Evolutionary conservation across 108 stramenopile genomes (phyloP).

Genomic region (Skeletonema grethae): DNA sequence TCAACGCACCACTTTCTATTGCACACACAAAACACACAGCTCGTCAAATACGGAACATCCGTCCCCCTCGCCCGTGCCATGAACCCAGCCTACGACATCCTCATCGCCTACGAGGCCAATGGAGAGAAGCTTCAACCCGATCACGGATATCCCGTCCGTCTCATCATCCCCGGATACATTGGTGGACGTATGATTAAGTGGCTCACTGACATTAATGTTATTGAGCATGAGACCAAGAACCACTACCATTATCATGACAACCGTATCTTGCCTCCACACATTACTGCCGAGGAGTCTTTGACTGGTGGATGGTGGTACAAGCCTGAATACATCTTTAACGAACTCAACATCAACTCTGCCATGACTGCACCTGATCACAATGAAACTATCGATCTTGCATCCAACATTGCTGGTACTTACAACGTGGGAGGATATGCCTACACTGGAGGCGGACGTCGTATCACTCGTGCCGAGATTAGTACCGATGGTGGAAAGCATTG

Average conservation of each 20-base stretch:
- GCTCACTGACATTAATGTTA: constrained; percentile 91
- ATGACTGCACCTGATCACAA: constrained; percentile 91
- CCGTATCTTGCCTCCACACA: constrained; percentile 93
- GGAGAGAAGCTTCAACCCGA: constrained; percentile 93
- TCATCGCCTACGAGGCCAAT: constrained; percentile 94
- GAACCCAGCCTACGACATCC: constrained; percentile 94
- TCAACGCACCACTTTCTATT: not conserved
- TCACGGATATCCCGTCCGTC: constrained; percentile 96
- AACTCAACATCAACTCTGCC: constrained; percentile 98
- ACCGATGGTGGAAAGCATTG: constrained; percentile 88
- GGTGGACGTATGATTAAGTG: constrained; percentile 99
- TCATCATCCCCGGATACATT: constrained; percentile 98
- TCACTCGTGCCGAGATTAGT: constrained; percentile 92
- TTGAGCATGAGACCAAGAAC: constrained; percentile 89
- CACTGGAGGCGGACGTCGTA: constrained; percentile 90
- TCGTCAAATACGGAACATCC: constrained; percentile 95
- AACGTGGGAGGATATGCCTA: constrained; percentile 94
- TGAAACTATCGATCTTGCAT: constrained; percentile 79
- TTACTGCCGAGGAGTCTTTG: constrained; percentile 91
- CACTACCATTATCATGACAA: constrained; percentile 99
- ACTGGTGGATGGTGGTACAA: constrained; percentile 97
- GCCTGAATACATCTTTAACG: constrained; percentile 95
- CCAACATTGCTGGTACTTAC: constrained; percentile 73
- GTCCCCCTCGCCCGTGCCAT: constrained; percentile 90
- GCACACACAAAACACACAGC: not conserved